Base-by-base conservation (phyloP, 169 alveolate genomes). In the Plasmodium ovale region DNA sequence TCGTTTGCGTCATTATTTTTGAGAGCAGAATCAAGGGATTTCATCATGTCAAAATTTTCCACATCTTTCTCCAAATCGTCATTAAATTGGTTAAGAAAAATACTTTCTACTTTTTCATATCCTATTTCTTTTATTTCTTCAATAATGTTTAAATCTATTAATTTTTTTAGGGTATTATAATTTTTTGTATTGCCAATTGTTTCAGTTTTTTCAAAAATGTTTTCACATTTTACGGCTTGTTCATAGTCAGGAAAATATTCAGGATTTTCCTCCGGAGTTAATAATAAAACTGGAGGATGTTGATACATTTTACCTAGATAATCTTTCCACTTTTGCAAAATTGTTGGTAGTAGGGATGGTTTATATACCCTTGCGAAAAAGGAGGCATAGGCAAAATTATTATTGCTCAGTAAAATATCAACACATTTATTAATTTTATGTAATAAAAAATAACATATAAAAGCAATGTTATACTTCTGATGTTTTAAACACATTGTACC, bases 321-420 rank as follows among this genome's bases (percentile, higher is more conserved):
- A n/a, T 79, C 73, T 58, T 65, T 84, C 96, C 96, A 94, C 47
- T 72, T 89, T 33, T 19, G 67, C 49, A 92, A 64, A 21, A 92
- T 89, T 1, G 21, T 59, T 12, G 87, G 72, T n/a, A 94, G 27
- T n/a, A 72, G 35, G 0, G 94, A 85, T 9, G 96, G 96, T 49
- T 82, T 94, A 64, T 70, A 94, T 39, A 87, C 87, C 27, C 94
- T 79, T 27, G 96, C 92, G 87, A 94, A 90, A 29, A 92, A 72
- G 3, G 94, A 44, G 19, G 96, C 96, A 58, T 92, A 94, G 19
- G 94, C 91, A 67, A 90, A 94, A 25, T 89, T 87, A 53, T 87
- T 87, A 44, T 67, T 64, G 2, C 33, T 44, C 51, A 90, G 92
- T 87, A 77, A 88, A 62, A 91, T 87, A 33, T 93, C 77, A 6